Evolutionary conservation across 768 basidiomycete genomes (phyloP), one percentile per base, ranked within the genome.

Genomic region (Pleurotus djamor): DNA sequence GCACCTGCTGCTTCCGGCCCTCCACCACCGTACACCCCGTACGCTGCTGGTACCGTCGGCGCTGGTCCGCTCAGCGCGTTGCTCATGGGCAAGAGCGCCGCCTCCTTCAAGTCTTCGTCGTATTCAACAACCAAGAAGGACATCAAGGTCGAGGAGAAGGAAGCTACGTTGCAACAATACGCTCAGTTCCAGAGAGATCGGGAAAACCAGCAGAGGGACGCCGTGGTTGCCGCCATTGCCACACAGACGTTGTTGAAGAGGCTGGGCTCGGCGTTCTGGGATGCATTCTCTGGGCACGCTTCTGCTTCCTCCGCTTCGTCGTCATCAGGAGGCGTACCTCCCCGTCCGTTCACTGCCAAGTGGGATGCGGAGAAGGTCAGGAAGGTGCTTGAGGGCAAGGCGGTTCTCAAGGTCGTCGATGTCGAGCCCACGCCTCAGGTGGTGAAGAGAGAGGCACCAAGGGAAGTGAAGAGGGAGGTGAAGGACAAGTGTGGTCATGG

Each of bases 231-330:
- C 9, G 82, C 84, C n/a, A 77, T 92, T 62, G 92, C 91, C 7
- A 84, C 84, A 48, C 87, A 92, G 74, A 94, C 93, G 0, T 74
- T 96, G 34, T 63, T 91, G 54, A 74, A 77, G 66, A 87, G 86
- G 67, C 79, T 95, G 35, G 87, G 89, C 4, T 70, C 76, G 17
- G 91, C 92, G 47, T 94, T 95, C 75, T 91, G 92, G 89, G 92
- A 93, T 62, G 94, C 94, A 13, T 95, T 95, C 72, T 80, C 87
- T n/a, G 87, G 86, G 0, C 59, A 70, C n/a, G 68, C 73, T 34
- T 52, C 41, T n/a, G 59, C 71, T 14, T 69, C 73, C 35, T 45
- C 70, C 2, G 67, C 73, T 14, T 58, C 68, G 3, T 61, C 72
- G 33, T 9, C 65, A 1, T 38, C 68, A 35, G 21, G 21, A 28